A percentile compares a stretch with the other conserved stretches of the same genome.
Conservation (phyloP, 192 early-diverging fungal genomes). For the Physocladia obscura region DNA sequence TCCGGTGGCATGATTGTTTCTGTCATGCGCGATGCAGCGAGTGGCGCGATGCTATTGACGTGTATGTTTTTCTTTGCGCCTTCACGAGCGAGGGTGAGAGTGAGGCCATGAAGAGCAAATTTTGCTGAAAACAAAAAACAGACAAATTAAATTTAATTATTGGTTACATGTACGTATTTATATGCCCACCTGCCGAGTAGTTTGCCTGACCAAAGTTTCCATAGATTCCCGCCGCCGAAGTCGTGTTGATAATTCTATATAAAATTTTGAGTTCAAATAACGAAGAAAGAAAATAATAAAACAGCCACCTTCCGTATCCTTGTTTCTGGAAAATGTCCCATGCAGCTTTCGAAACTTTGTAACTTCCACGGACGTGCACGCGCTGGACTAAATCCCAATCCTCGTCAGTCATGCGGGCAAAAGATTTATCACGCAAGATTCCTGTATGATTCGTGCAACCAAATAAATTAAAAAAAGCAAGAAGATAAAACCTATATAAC, state of each 20-base stretch:
- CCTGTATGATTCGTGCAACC: no score
- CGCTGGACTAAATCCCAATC: constrained; percentile 95
- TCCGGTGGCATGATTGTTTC: constrained; percentile 92
- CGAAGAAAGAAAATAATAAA: background rate
- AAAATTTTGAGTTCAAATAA: background rate
- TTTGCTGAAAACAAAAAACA: constrained; percentile 64
- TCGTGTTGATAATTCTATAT: constrained; percentile 85
- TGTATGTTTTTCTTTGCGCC: constrained; percentile 93
- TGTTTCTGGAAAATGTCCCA: constrained; percentile 96
- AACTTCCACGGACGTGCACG: constrained; percentile 92
- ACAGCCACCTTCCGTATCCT: constrained; percentile 76
- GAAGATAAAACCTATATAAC: background rate
- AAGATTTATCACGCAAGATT: constrained; percentile 95
- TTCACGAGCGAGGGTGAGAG: constrained; percentile 88
- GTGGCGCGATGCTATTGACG: constrained; percentile 92
- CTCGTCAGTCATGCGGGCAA: constrained; percentile 93
- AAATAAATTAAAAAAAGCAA: background rate
- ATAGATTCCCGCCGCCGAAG: constrained; percentile 97
- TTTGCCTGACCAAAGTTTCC: constrained; percentile 97
- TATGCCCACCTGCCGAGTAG: constrained; percentile 74
- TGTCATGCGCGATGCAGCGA: constrained; percentile 95
- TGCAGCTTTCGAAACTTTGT: constrained; percentile 94
- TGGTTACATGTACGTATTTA: no score
- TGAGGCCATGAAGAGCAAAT: constrained; percentile 88
- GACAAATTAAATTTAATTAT: background rate